phyloP scores from a whole-genome alignment of 208 protist species.

The Acanthamoeba polyphaga region DNA sequence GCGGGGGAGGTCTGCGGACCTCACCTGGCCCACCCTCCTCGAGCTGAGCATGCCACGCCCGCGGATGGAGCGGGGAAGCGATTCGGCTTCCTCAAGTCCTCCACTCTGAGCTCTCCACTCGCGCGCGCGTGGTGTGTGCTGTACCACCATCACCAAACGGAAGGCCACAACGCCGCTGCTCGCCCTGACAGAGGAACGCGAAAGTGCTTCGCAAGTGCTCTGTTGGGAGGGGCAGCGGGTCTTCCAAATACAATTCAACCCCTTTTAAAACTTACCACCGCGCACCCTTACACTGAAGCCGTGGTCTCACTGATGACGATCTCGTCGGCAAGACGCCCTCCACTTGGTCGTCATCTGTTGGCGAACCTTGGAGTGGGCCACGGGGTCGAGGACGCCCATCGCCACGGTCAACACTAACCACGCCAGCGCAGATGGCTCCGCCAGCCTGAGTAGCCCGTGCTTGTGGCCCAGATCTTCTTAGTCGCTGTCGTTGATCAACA shows the following conservation, averaged over 20 bases:
- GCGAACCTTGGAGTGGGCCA: too few species aligned
- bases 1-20: background rate
- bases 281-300: too few species aligned
- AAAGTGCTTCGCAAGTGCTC: constrained; percentile 42
- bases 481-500: too few species aligned
- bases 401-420: too few species aligned
- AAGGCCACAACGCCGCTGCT: background rate
- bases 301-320: too few species aligned
- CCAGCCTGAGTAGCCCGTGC: too few species aligned
- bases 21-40: background rate
- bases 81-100: background rate
- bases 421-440: too few species aligned
- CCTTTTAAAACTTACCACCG: too few species aligned
- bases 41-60: background rate
- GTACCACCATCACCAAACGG: background rate
- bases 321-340: too few species aligned
- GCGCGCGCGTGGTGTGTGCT: constrained; percentile 16
- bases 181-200: constrained; percentile 17
- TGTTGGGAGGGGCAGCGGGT: background rate
- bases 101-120: background rate
- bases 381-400: too few species aligned
- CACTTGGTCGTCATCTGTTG: too few species aligned
- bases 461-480: too few species aligned
- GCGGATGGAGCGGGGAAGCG: background rate
- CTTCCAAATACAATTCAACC: background rate